Percentiles rank a stretch among this genome's conserved stretches.
Evolutionary conservation across 2,329 filamentous ascomycete genomes (phyloP).

Genomic region (Aspergillus sojae): DNA sequence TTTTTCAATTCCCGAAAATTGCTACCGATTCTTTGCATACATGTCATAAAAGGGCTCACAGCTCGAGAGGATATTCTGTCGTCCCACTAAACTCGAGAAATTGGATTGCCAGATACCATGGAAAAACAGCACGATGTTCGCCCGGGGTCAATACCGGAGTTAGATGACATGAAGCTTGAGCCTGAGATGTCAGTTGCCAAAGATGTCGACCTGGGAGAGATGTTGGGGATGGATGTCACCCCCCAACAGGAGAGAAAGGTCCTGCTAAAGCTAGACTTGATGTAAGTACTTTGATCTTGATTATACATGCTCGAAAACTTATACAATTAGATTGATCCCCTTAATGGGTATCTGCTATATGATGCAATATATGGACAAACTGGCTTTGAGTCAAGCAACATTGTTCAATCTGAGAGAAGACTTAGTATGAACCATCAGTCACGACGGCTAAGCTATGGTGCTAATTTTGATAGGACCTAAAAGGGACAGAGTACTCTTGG

Average conservation of each 20-base stretch:
- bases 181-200: conserved; percentile 16
- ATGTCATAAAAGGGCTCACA: not conserved
- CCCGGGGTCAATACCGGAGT: conserved; percentile 6
- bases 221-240: conserved; percentile 26
- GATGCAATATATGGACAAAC: conserved; percentile 35
- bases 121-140: conserved; percentile 19
- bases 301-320: not conserved
- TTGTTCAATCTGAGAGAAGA: conserved; percentile 30
- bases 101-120: conserved; percentile 15
- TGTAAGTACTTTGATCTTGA: conserved; percentile 14
- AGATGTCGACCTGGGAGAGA: conserved; percentile 31
- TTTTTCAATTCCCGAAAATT: not conserved
- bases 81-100: not conserved
- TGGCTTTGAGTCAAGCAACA: conserved; percentile 33
- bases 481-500: conserved; percentile 35
- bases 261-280: conserved; percentile 30
- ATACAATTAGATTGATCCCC: conserved; percentile 26
- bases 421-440: conserved; percentile 17
- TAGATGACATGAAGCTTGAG: conserved; percentile 23
- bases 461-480: conserved; percentile 25
- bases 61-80: not conserved
- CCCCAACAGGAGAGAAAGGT: conserved; percentile 30
- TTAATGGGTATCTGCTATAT: conserved; percentile 34
- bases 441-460: not conserved
- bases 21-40: not conserved